Percentiles rank a stretch among this genome's conserved stretches.
Conservation (phyloP, 805 yeast genomes). For the Kluyveromyces dobzhanskii region DNA sequence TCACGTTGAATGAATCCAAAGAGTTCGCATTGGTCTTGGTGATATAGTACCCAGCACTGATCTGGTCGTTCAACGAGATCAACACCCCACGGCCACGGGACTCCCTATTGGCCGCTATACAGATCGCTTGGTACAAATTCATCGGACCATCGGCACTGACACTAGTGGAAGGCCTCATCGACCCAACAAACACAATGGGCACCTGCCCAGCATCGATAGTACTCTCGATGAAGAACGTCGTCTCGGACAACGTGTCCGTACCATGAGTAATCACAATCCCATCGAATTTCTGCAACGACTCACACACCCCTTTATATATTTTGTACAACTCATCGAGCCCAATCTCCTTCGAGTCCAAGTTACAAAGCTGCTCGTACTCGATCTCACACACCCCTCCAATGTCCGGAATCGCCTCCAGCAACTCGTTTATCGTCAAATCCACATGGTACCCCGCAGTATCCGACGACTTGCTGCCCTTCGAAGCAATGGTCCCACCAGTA, state of each 20-base stretch:
- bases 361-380: constrained; percentile 55
- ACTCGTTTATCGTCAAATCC: constrained; percentile 43
- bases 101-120: constrained; percentile 46
- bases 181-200: constrained; percentile 63
- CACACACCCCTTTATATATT: constrained; percentile 39
- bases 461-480: constrained; percentile 39
- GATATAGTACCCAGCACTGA: constrained; percentile 61
- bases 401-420: constrained; percentile 48
- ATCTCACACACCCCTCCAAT: constrained; percentile 44
- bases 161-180: constrained; percentile 68
- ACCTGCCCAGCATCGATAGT: constrained; percentile 36
- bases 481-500: constrained; percentile 55
- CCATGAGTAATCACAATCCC: constrained; percentile 65
- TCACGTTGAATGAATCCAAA: constrained; percentile 60
- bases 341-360: constrained; percentile 53
- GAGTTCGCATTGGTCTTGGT: constrained; percentile 66
- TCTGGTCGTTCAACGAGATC: constrained; percentile 59
- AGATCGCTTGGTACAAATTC: constrained; percentile 63
- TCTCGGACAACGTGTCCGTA: constrained; percentile 63
- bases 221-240: constrained; percentile 54
- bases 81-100: constrained; percentile 52
- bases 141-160: constrained; percentile 67
- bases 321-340: constrained; percentile 37
- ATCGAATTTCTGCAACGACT: constrained; percentile 38
- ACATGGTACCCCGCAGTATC: constrained; percentile 49